Base-by-base conservation (phyloP, 2,329 filamentous ascomycete species). In the Colletotrichum horii region DNA sequence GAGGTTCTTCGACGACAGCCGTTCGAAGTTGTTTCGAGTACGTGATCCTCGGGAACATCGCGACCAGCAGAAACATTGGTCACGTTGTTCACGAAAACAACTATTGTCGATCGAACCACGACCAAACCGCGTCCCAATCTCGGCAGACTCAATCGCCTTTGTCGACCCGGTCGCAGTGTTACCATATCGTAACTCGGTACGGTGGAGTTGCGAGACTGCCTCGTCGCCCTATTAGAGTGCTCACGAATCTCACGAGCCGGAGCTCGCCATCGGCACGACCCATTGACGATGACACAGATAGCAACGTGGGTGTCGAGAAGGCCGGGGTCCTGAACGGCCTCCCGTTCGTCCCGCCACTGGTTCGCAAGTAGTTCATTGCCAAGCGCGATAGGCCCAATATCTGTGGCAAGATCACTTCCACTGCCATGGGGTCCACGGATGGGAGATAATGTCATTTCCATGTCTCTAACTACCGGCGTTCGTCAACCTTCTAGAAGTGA, bases 391-490 rank as follows among this genome's bases (percentile, higher is more conserved):
- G 65, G 73, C 69, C 69, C 69, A 62, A 74, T 67, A 48, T 64
- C 60, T 73, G 52, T 30, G 55, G 60, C 74, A 68, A 61, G 65
- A 67, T 56, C 38, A 43, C 52, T 56, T 66, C 65, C 70, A 70
- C 48, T 61, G 61, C 61, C 55, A 61, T 43, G 65, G 73, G 74
- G 52, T 70, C 62, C 62, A 62, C 65, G 61, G 66, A 62, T 43
- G 70, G 74, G 74, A 77, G 76, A 77, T 76, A 60, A 76, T 62
- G 60, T 77, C 76, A 77, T 77, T 77, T 77, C 76, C 69, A 72
- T 74, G 52, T 48, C 66, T 65, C 66, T 43, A 69, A 74, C 76
- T 77, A 76, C 74, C 74, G 76, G 48, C 38, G 62, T 73, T 71
- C 55, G 36, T 76, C 60, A 73, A 76, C 64, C 76, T 77, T 77